Evolutionary conservation across 1,284 basidiomycete genomes (phyloP), one percentile per base, ranked within the genome.

Genomic region (Ganoderma sp.): DNA sequence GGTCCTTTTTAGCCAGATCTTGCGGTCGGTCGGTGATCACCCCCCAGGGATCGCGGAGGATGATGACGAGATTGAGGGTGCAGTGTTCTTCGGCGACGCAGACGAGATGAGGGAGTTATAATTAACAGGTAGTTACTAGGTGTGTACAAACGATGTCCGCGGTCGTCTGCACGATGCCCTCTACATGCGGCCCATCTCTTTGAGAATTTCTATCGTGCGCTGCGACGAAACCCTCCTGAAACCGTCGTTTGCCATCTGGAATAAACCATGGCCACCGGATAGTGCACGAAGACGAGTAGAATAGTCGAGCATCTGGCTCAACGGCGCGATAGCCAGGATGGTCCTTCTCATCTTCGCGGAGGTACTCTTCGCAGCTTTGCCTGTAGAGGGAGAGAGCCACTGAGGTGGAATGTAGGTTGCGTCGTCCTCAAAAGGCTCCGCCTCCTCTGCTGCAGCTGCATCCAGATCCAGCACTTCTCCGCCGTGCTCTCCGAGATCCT

Each of bases 231-330:
- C 92, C 68, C 82, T 78, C 74, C 83, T 86, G 79, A 95, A 96
- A 6, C 94, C 94, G 22, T 89, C 89, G 66, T 87, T 87, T 45
- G 82, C 79, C 90, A 94, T 93, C 75, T 94, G 92, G 74, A 95
- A 95, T 25, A 84, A 79, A 6, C 93, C 95, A 75, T 93, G 88
- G 1, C 94, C 94, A 56, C 92, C 94, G 0, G 93, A 92, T 28
- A 96, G 79, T 0, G 95, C 90, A 19, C 95, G 88, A 62, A 96
- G 78, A 34, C 93, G 85, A 63, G 84, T 90, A 25, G 91, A 91
- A 75, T 94, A 96, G 76, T 94, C 90, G 34, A 96, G 83, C 85
- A 95, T 89, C 73, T 85, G 87, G 71, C 90, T 91, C 32, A 96
- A 83, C 4, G 94, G 95, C 10, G 91, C 93, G 34, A 89, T 74